phyloP scores from a whole-genome alignment of 805 yeast species.

The Starmerella cellae region DNA sequence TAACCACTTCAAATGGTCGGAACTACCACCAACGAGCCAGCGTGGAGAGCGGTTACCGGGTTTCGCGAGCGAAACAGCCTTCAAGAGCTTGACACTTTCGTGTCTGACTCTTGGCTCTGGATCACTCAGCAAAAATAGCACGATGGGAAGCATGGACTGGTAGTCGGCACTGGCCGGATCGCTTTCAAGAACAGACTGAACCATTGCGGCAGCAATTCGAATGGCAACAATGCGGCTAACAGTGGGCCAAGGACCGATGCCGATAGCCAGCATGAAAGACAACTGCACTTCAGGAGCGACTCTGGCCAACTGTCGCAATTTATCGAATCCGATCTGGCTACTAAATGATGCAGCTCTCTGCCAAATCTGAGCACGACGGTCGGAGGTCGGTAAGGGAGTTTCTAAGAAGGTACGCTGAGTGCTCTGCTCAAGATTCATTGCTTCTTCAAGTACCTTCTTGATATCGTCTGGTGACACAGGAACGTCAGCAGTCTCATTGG shows the following conservation, averaged over 20 bases:
- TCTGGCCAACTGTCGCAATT: constrained; percentile 14
- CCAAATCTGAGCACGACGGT: constrained; percentile 20
- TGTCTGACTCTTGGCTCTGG: constrained; percentile 26
- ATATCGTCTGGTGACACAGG: not conserved
- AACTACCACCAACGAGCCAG: constrained; percentile 1
- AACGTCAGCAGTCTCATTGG: not conserved
- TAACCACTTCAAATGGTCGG: constrained; percentile 32
- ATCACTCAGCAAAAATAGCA: constrained; percentile 27
- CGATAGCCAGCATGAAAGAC: constrained; percentile 29
- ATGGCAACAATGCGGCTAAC: constrained; percentile 29
- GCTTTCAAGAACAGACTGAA: constrained; percentile 15
- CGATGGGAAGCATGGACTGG: constrained; percentile 27
- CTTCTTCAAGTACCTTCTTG: constrained; percentile 10
- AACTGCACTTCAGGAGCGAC: constrained; percentile 20
- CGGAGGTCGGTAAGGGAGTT: constrained; percentile 8
- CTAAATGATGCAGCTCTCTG: constrained; percentile 15
- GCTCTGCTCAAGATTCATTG: constrained; percentile 17
- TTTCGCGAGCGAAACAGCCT: constrained; percentile 2
- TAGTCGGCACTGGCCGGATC: constrained; percentile 21
- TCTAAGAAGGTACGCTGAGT: constrained; percentile 15
- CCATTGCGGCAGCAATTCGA: constrained; percentile 14
- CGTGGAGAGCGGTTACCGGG: constrained; percentile 20
- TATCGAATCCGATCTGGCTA: constrained; percentile 4
- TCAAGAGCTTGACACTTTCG: constrained; percentile 21
- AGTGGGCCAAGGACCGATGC: constrained; percentile 27